phyloP scores from a whole-genome alignment of 2,329 filamentous ascomycete genomes.

The Monosporascus sp. region DNA sequence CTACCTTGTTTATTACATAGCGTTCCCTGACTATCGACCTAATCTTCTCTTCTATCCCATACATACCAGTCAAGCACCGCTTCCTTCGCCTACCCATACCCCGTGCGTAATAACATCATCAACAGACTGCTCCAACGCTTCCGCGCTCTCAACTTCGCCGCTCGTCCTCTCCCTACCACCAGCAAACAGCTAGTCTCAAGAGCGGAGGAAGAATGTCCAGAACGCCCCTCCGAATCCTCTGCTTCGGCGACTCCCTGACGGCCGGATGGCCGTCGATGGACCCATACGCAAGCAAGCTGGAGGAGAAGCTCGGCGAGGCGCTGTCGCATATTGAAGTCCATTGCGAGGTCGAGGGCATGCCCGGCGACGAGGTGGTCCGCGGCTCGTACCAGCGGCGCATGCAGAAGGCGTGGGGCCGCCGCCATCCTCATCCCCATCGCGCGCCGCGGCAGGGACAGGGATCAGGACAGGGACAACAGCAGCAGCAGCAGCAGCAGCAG shows the following conservation, averaged over 20 bases:
- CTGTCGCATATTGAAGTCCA: slow-evolving; percentile 37
- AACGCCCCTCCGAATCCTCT: slow-evolving; percentile 48
- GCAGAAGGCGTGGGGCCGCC: slow-evolving; percentile 17
- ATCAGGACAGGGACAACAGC: neutral
- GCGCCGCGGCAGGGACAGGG: neutral
- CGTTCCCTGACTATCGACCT: neutral
- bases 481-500: neutral
- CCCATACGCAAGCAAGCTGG: slow-evolving; percentile 49
- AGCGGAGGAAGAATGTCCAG: slow-evolving; percentile 16
- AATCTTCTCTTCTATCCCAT: too few relatives aligned
- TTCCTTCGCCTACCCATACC: too few relatives aligned
- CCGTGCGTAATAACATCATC: too few relatives aligned
- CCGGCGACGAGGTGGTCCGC: slow-evolving; percentile 43
- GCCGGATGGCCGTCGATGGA: slow-evolving; percentile 45
- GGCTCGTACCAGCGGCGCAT: slow-evolving; percentile 28
- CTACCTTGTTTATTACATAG: neutral
- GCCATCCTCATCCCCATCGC: too few relatives aligned
- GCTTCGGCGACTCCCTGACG: slow-evolving; percentile 62
- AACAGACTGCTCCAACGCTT: too few relatives aligned
- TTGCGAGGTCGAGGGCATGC: slow-evolving; percentile 41
- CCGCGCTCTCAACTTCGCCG: too few relatives aligned
- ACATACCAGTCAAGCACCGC: too few relatives aligned
- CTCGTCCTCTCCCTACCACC: neutral
- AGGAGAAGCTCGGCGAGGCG: slow-evolving; percentile 38
- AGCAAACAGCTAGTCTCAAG: neutral